Evolutionary conservation across 345 rosid species (phyloP).

Genomic region (Gossypium longicalyx): DNA sequence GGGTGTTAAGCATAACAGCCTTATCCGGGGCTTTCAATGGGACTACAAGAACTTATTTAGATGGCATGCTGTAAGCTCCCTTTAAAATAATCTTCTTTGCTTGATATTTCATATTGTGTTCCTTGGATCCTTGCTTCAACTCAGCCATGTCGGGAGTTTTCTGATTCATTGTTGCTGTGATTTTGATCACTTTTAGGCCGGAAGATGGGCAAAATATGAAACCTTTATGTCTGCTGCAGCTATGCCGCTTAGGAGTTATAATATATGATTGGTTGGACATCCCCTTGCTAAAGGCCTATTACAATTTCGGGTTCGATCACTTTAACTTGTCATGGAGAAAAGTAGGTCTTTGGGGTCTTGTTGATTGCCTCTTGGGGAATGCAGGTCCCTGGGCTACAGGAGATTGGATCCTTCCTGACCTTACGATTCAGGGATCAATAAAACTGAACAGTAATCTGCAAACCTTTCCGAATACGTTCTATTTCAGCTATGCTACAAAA

Average conservation of each 20-base stretch:
- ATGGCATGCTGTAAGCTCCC: constrained; percentile 83
- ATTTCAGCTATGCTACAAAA: constrained; percentile 91
- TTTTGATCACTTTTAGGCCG: constrained; percentile 45
- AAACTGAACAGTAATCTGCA: constrained; percentile 48
- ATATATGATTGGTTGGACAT: constrained; percentile 95
- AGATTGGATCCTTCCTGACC: constrained; percentile 96
- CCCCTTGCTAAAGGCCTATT: constrained; percentile 73
- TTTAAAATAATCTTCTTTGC: constrained; percentile 9
- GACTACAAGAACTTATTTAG: constrained; percentile 84
- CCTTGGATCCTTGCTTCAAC: background rate
- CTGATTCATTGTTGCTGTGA: constrained; percentile 1
- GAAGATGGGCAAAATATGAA: constrained; percentile 77
- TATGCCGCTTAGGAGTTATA: constrained; percentile 74
- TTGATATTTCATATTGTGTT: background rate
- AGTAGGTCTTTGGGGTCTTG: constrained; percentile 62
- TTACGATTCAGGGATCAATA: constrained; percentile 83
- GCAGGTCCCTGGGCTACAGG: constrained; percentile 78
- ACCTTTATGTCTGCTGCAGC: constrained; percentile 67
- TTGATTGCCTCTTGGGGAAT: constrained; percentile 66
- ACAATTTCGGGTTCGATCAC: constrained; percentile 97
- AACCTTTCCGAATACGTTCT: constrained; percentile 76
- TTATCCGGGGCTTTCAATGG: constrained; percentile 98
- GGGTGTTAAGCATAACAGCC: constrained; percentile 95
- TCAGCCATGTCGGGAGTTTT: background rate
- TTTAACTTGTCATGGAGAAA: constrained; percentile 79